These are phyloP conservation scores for Meyerozyma athensensis DNA, from an alignment of 1,139 yeast genomes.

Conservation along the genomic window DNA sequence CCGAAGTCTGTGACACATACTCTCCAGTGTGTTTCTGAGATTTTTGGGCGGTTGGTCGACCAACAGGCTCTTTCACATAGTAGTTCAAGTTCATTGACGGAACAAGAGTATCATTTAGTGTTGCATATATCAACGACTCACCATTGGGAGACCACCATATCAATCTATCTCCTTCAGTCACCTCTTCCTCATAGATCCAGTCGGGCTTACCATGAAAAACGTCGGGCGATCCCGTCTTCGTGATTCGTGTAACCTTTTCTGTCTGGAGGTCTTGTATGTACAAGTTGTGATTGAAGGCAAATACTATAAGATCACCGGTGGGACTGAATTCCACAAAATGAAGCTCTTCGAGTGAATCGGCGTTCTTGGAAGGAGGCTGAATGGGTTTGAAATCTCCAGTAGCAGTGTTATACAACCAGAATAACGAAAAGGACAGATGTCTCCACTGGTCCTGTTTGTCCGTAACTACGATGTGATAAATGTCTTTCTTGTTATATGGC, in stretches of 20 bases:
- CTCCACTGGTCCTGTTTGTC: slow-evolving; percentile 50
- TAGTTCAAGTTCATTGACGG: slow-evolving; percentile 60
- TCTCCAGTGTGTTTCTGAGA: no score
- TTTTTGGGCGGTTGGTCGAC: no score
- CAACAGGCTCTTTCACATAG: slow-evolving; percentile 43
- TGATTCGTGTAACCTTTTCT: slow-evolving; percentile 37
- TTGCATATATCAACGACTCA: slow-evolving; percentile 55
- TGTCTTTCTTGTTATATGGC: slow-evolving; percentile 23
- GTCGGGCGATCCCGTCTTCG: slow-evolving; percentile 60
- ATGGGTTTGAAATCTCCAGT: slow-evolving; percentile 40
- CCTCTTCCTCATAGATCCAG: slow-evolving; percentile 98
- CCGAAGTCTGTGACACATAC: slow-evolving; percentile 46
- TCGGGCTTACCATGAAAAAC: slow-evolving; percentile 88
- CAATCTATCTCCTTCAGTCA: slow-evolving; percentile 56
- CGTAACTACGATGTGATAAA: slow-evolving; percentile 31
- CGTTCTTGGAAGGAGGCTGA: slow-evolving; percentile 17
- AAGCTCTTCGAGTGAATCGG: slow-evolving; percentile 24
- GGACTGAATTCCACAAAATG: slow-evolving; percentile 77
- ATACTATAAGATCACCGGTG: slow-evolving; percentile 58
- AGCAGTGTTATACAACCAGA: slow-evolving; percentile 46
- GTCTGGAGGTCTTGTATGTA: slow-evolving; percentile 40
- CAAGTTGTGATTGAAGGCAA: slow-evolving; percentile 60
- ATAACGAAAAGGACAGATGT: slow-evolving; percentile 64
- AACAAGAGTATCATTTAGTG: slow-evolving; percentile 70
- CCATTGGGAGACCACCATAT: slow-evolving; percentile 90